Evolutionary conservation across 768 basidiomycete genomes (phyloP).

Genomic region (Russula vinacea): DNA sequence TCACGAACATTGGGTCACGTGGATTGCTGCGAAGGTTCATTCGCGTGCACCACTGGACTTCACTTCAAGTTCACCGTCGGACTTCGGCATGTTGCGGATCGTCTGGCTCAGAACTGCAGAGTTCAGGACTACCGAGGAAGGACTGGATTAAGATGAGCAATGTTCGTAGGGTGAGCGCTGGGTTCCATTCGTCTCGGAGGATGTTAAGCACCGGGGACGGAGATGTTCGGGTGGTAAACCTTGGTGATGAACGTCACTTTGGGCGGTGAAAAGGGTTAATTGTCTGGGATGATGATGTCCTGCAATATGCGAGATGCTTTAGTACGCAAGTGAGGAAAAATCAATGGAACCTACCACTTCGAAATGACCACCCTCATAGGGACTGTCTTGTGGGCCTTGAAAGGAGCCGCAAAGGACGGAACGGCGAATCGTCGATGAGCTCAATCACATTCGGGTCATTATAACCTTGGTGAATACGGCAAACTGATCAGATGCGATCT

Average conservation of each 20-base stretch:
- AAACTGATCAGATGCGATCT: constrained; percentile 1
- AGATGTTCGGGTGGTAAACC: constrained; percentile 94
- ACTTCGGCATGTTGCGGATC: too few relatives aligned
- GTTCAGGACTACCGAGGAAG: constrained; percentile 88
- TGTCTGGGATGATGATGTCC: constrained; percentile 91
- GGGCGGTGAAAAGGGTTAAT: constrained; percentile 86
- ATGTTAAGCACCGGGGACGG: constrained; percentile 88
- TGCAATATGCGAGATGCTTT: constrained; percentile 33
- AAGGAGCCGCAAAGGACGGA: constrained; percentile 90
- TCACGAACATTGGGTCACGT: too few relatives aligned
- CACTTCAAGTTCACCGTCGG: too few relatives aligned
- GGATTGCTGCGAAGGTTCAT: too few relatives aligned
- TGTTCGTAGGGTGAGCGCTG: constrained; percentile 90
- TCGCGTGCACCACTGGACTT: too few relatives aligned
- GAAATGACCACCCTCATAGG: constrained; percentile 87
- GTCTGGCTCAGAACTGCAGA: constrained; percentile 81
- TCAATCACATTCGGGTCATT: constrained; percentile 90
- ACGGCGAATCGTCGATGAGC: constrained; percentile 82
- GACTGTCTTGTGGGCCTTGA: constrained; percentile 86
- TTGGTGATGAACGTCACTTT: constrained; percentile 99
- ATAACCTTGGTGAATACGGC: constrained; percentile 57
- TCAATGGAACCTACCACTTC: constrained; percentile 67
- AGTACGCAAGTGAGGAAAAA: neutral
- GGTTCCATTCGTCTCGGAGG: constrained; percentile 84
- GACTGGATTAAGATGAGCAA: constrained; percentile 93